Percentiles rank a stretch among this genome's conserved stretches.
Evolutionary conservation across 176 grass and related monocot species (phyloP).

Genomic region (Aegilops sharonensis): DNA sequence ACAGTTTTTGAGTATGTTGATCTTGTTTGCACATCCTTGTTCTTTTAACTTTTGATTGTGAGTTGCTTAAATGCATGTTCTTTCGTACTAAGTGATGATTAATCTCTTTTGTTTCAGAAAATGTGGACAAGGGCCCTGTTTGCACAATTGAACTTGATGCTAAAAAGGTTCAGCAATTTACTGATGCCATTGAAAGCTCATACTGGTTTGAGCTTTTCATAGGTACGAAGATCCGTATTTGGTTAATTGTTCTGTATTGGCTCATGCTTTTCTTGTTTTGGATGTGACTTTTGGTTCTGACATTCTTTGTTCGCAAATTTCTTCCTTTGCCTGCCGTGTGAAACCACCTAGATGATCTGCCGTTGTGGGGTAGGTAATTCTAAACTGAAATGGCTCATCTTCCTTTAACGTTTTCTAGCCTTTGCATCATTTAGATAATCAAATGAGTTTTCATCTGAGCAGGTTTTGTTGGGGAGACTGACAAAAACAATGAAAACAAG

Average conservation of each 20-base stretch:
- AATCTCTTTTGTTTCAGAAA: conserved; percentile 47
- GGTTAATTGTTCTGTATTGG: conserved; percentile 24
- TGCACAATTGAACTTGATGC: conserved; percentile 85
- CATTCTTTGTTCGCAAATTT: conserved; percentile 26
- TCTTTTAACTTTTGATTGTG: conserved; percentile 24
- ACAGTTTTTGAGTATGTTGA: conserved; percentile 84
- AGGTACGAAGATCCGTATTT: conserved; percentile 52
- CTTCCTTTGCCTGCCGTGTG: conserved; percentile 16
- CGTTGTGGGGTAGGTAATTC: conserved; percentile 80
- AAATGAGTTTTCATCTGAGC: conserved; percentile 23
- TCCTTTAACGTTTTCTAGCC: conserved; percentile 8
- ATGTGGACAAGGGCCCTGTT: conserved; percentile 72
- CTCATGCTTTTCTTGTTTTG: conserved; percentile 6
- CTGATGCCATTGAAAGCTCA: conserved; percentile 82
- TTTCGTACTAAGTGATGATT: not conserved
- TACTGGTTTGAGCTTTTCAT: conserved; percentile 99
- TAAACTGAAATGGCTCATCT: conserved; percentile 11
- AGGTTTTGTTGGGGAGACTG: conserved; percentile 93
- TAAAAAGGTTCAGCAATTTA: conserved; percentile 81
- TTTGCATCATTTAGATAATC: conserved; percentile 38
- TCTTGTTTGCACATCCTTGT: conserved; percentile 38
- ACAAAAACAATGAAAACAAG: conserved; percentile 93
- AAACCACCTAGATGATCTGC: conserved; percentile 78
- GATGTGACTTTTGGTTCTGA: conserved; percentile 30
- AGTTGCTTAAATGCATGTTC: conserved; percentile 7